phyloP scores from a whole-genome alignment of 805 yeast species.

The Kodamaea lidongshanica region DNA sequence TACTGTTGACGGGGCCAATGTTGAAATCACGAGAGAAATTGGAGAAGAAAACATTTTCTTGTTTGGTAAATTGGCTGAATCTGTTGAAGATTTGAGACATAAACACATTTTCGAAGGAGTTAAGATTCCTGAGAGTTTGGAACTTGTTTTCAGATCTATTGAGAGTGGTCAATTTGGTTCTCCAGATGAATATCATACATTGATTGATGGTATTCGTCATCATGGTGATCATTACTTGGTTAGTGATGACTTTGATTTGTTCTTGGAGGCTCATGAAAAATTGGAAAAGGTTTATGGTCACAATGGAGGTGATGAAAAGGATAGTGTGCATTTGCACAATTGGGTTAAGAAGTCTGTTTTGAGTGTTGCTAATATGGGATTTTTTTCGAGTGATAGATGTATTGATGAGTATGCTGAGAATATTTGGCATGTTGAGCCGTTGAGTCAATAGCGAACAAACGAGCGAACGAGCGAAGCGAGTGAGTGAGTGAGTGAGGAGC shows the following conservation, averaged over 20 bases:
- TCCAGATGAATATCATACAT: constrained; percentile 55
- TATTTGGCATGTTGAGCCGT: constrained; percentile 89
- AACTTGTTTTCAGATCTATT: constrained; percentile 58
- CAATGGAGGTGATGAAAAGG: constrained; percentile 36
- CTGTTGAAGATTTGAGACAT: constrained; percentile 79
- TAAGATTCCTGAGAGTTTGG: constrained; percentile 52
- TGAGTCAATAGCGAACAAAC: constrained; percentile 19
- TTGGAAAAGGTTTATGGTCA: constrained; percentile 65
- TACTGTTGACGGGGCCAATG: constrained; percentile 96
- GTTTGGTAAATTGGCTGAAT: constrained; percentile 86
- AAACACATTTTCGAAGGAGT: constrained; percentile 61
- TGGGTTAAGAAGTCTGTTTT: constrained; percentile 76
- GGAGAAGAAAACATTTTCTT: constrained; percentile 90
- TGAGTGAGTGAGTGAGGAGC: too few species aligned
- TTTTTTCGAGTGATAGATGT: constrained; percentile 86
- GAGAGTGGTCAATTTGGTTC: constrained; percentile 70
- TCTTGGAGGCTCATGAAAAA: constrained; percentile 70
- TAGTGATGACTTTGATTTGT: constrained; percentile 82
- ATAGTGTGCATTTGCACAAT: constrained; percentile 47
- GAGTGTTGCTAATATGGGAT: constrained; percentile 89
- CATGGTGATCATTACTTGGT: constrained; percentile 87
- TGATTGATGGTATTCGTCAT: constrained; percentile 60
- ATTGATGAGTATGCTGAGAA: constrained; percentile 87
- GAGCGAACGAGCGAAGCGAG: too few species aligned
- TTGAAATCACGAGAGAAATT: constrained; percentile 87